Conservation (phyloP, 176 grass and related monocot genomes). For the Phragmites australis region DNA sequence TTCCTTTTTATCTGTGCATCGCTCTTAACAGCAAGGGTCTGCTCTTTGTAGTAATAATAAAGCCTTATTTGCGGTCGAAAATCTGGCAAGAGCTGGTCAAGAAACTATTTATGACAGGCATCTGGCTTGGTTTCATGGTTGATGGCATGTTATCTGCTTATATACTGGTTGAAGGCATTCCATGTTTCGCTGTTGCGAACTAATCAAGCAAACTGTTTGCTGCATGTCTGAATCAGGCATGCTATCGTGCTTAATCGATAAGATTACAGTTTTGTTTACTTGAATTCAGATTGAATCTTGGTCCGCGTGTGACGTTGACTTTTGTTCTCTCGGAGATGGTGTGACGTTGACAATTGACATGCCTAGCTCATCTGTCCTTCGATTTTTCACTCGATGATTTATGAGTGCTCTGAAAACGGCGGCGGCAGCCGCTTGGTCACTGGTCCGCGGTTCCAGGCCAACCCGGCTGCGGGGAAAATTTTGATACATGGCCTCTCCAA, state of each 20-base stretch:
- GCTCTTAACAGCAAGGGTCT: conserved; percentile 11
- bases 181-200: neutral
- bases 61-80: conserved; percentile 26
- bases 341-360: neutral
- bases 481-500: neutral
- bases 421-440: neutral
- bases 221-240: neutral
- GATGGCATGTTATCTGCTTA: neutral
- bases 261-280: neutral
- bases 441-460: neutral
- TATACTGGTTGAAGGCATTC: neutral
- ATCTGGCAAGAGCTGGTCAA: conserved; percentile 28
- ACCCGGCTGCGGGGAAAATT: neutral
- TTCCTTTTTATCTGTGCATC: neutral
- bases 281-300: neutral
- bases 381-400: neutral
- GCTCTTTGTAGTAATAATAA: conserved; percentile 35
- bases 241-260: neutral
- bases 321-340: neutral
- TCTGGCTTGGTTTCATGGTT: conserved; percentile 1
- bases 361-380: neutral
- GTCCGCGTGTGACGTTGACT: neutral
- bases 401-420: neutral
- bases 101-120: conserved; percentile 20
- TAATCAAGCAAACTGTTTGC: neutral